These are phyloP conservation scores for Penicillium daleae DNA, from an alignment of 495 filamentous ascomycete species.

Conservation along the genomic window DNA sequence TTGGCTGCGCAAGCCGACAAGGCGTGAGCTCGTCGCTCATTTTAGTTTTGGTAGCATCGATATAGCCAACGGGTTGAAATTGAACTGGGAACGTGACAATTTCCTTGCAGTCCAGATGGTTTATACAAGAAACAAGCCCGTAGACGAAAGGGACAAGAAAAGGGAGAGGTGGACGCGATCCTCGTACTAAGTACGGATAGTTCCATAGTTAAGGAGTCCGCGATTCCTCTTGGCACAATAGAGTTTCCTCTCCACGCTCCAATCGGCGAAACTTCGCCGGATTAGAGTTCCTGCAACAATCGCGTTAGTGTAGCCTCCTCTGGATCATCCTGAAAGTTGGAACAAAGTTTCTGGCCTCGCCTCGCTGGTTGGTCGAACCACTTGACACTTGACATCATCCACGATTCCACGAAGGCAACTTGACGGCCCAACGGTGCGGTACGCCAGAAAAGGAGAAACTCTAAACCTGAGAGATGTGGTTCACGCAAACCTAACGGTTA, in stretches of 20 bases:
- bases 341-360: background rate
- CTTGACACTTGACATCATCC: background rate
- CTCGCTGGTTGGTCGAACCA: background rate
- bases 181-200: no score
- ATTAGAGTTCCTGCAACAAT: background rate
- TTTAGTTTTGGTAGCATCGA: background rate
- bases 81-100: background rate
- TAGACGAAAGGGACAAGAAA: no score
- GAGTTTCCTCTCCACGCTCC: background rate
- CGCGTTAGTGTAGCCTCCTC: background rate
- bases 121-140: background rate
- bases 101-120: background rate
- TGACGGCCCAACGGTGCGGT: background rate
- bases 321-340: background rate
- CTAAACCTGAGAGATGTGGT: background rate
- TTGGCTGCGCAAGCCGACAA: background rate
- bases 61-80: background rate
- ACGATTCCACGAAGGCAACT: background rate
- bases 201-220: no score
- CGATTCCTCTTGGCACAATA: background rate
- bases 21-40: background rate
- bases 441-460: background rate
- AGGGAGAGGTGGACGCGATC: conserved; percentile 1
- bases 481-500: background rate
- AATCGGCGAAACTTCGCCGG: background rate